A percentile compares a stretch with the other conserved stretches of the same genome.
Conservation (phyloP, 345 rosid genomes). For the Psidium guajava region DNA sequence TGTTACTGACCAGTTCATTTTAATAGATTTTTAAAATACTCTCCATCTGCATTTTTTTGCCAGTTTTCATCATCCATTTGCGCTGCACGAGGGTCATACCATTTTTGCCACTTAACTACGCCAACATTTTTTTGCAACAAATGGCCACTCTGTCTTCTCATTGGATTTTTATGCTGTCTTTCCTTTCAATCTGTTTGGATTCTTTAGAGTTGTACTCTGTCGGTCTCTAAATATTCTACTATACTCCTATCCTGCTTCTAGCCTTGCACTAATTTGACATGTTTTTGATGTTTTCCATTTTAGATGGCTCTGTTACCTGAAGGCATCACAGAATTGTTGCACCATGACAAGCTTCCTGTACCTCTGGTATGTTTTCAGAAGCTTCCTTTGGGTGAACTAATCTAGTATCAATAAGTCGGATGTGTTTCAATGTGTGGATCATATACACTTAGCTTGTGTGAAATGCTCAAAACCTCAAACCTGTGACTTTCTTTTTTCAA, state of each 20-base stretch:
- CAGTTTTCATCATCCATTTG: not conserved
- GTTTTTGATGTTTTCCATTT: conserved; percentile 12
- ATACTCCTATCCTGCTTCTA: not conserved
- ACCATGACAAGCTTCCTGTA: conserved; percentile 70
- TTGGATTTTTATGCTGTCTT: not conserved
- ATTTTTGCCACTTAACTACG: not conserved
- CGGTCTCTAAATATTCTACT: not conserved
- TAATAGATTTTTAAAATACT: not conserved
- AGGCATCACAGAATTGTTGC: conserved; percentile 85
- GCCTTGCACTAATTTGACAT: not conserved
- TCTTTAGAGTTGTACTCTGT: not conserved
- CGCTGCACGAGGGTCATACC: not conserved
- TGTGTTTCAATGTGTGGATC: not conserved
- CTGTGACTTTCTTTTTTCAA: too few species aligned
- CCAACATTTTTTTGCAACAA: not conserved
- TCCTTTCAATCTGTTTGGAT: not conserved
- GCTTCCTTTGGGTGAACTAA: not conserved
- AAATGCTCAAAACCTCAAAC: not conserved
- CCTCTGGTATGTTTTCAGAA: conserved; percentile 62
- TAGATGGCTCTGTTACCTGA: conserved; percentile 99
- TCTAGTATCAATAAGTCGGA: not conserved
- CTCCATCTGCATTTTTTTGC: not conserved
- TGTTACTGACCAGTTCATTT: not conserved
- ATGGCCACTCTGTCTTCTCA: not conserved
- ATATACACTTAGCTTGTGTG: not conserved